A percentile compares a stretch with the other conserved stretches of the same genome.
Evolutionary conservation across 2,329 filamentous ascomycete species (phyloP).

Genomic region (Ophiostoma quercus): DNA sequence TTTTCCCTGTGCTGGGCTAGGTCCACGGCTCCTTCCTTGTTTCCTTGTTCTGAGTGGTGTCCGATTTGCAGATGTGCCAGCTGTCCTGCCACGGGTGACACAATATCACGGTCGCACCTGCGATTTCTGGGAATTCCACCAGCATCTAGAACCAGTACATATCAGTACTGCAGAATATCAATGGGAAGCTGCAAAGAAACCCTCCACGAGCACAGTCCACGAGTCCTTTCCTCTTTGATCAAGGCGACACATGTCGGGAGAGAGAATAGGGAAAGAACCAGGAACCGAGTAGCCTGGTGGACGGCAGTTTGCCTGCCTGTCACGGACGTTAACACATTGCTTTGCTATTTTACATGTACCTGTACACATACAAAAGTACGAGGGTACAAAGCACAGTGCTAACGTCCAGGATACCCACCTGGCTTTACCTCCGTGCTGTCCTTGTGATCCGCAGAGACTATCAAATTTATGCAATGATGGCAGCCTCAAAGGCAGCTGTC

Average conservation of each 20-base stretch:
- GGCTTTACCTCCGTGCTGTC: background rate
- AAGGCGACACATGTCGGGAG: background rate
- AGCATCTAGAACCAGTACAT: background rate
- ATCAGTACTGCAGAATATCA: background rate
- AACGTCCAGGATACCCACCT: background rate
- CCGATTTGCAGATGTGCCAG: background rate
- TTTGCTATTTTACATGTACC: background rate
- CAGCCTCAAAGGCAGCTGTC: background rate
- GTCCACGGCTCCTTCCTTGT: constrained; percentile 4
- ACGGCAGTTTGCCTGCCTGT: constrained; percentile 2
- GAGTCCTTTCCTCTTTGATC: constrained; percentile 9
- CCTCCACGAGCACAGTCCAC: background rate
- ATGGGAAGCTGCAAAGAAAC: constrained; percentile 6
- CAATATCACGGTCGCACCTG: background rate
- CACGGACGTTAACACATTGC: background rate
- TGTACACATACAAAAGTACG: background rate
- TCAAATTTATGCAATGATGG: background rate
- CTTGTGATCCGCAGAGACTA: background rate
- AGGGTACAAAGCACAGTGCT: background rate
- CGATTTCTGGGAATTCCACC: background rate
- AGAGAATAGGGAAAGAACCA: constrained; percentile 12
- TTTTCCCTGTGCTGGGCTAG: background rate
- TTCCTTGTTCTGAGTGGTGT: background rate
- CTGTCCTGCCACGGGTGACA: background rate
- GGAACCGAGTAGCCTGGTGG: background rate